Evolutionary conservation across 2,329 filamentous ascomycete genomes (phyloP).

Genomic region (Xylariaceae sp.): DNA sequence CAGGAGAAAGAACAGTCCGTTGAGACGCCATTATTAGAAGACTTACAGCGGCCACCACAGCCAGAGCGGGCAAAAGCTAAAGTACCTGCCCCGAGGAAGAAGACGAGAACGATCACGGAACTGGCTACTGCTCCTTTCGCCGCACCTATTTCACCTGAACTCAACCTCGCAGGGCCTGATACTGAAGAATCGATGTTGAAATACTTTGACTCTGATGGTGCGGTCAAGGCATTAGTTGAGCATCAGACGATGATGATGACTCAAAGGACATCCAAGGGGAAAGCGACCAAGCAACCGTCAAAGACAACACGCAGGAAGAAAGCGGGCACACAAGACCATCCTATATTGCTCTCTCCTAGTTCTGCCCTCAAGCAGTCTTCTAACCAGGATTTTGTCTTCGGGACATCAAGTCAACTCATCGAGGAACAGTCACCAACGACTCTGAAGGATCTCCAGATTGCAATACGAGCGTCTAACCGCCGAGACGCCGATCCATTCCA

Average conservation of each 20-base stretch:
- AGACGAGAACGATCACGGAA: conserved; percentile 70
- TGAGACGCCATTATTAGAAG: conserved; percentile 28
- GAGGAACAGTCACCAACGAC: conserved; percentile 64
- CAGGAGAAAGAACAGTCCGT: conserved; percentile 20
- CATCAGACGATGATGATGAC: conserved; percentile 32
- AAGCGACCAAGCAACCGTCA: conserved; percentile 33
- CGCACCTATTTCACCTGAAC: conserved; percentile 34
- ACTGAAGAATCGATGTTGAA: conserved; percentile 38
- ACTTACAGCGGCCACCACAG: conserved; percentile 4
- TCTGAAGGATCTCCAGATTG: conserved; percentile 56
- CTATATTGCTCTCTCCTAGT: conserved; percentile 59
- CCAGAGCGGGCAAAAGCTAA: conserved; percentile 36
- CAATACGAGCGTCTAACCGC: conserved; percentile 54
- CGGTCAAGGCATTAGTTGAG: conserved; percentile 32
- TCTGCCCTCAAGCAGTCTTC: conserved; percentile 61
- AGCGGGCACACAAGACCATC: conserved; percentile 36
- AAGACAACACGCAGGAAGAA: conserved; percentile 35
- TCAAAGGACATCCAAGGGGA: conserved; percentile 31
- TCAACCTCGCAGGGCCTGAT: conserved; percentile 23
- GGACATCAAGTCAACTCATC: conserved; percentile 77
- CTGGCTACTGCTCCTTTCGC: conserved; percentile 67
- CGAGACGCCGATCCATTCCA: conserved; percentile 36
- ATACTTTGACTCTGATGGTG: conserved; percentile 39
- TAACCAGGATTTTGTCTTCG: conserved; percentile 74
- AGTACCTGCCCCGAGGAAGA: conserved; percentile 58